phyloP scores from a whole-genome alignment of 2,329 filamentous ascomycete genomes.

The Xylaria sp. region DNA sequence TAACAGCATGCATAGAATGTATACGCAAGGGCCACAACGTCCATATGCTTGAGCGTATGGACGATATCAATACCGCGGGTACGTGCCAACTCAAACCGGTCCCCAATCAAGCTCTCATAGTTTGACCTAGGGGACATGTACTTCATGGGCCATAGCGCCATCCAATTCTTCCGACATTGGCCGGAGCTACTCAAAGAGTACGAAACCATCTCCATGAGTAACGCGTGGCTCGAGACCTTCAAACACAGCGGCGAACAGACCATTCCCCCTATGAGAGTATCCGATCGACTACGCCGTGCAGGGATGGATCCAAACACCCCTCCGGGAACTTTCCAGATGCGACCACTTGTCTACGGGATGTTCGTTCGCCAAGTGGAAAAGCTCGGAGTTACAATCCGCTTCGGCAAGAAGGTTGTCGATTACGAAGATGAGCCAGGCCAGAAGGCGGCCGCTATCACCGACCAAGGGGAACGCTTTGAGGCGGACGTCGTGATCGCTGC shows the following conservation, averaged over 20 bases:
- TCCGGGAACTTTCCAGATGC: conserved; percentile 61
- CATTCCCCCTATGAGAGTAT: conserved; percentile 53
- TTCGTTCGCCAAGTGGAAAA: conserved; percentile 55
- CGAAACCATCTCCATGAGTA: conserved; percentile 56
- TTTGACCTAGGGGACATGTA: conserved; percentile 62
- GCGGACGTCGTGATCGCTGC: conserved; percentile 56
- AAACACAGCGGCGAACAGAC: conserved; percentile 58
- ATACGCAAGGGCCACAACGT: conserved; percentile 63
- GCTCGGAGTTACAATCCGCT: conserved; percentile 53
- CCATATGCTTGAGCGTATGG: conserved; percentile 53
- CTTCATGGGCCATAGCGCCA: conserved; percentile 63
- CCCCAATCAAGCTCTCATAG: conserved; percentile 1
- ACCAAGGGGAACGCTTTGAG: conserved; percentile 53
- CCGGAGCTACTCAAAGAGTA: conserved; percentile 58
- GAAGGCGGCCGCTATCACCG: conserved; percentile 55
- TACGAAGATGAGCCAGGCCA: conserved; percentile 52
- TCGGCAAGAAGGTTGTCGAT: conserved; percentile 53
- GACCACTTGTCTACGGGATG: conserved; percentile 61
- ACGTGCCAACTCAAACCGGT: conserved; percentile 25
- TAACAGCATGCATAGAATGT: conserved; percentile 66
- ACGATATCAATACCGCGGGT: conserved; percentile 58
- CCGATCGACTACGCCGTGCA: conserved; percentile 51
- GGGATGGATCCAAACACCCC: conserved; percentile 51
- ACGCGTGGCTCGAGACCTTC: conserved; percentile 61
- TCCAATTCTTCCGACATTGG: conserved; percentile 61